phyloP scores from a whole-genome alignment of 495 filamentous ascomycete genomes.

The Coniosporium apollinis region DNA sequence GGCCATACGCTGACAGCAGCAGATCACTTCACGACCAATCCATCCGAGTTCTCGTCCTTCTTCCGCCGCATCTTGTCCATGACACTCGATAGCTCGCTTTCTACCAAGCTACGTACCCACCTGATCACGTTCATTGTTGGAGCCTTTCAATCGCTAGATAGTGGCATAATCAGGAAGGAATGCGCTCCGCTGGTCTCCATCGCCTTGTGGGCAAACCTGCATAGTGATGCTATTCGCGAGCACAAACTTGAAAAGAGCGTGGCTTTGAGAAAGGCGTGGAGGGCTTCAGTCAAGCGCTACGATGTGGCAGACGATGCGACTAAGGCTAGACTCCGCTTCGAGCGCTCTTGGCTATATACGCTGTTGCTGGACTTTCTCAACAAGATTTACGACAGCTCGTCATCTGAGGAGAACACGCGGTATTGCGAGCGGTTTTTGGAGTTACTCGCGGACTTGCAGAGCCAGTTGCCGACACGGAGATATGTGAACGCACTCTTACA shows the following conservation, averaged over 20 bases:
- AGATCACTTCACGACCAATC: conserved; percentile 61
- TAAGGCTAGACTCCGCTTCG: conserved; percentile 71
- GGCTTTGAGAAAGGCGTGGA: conserved; percentile 76
- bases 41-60: conserved; percentile 71
- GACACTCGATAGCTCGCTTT: conserved; percentile 63
- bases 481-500: conserved; percentile 86
- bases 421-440: conserved; percentile 93
- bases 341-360: conserved; percentile 85
- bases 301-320: conserved; percentile 68
- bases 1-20: conserved; percentile 6
- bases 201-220: conserved; percentile 86
- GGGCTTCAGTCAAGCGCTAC: conserved; percentile 68
- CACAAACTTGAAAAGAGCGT: conserved; percentile 47
- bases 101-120: conserved; percentile 53
- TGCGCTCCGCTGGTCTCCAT: conserved; percentile 91
- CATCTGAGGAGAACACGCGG: conserved; percentile 39
- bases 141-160: conserved; percentile 90
- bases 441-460: conserved; percentile 75
- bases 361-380: conserved; percentile 70
- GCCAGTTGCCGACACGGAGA: conserved; percentile 83
- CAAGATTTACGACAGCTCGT: conserved; percentile 41
- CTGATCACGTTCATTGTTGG: conserved; percentile 75
- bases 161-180: conserved; percentile 76
- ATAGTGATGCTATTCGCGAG: conserved; percentile 51
- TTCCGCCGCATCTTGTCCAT: conserved; percentile 85